These are phyloP conservation scores for Aciculoconidium aculeatum DNA, from an alignment of 805 yeast genomes.

Conservation along the genomic window DNA sequence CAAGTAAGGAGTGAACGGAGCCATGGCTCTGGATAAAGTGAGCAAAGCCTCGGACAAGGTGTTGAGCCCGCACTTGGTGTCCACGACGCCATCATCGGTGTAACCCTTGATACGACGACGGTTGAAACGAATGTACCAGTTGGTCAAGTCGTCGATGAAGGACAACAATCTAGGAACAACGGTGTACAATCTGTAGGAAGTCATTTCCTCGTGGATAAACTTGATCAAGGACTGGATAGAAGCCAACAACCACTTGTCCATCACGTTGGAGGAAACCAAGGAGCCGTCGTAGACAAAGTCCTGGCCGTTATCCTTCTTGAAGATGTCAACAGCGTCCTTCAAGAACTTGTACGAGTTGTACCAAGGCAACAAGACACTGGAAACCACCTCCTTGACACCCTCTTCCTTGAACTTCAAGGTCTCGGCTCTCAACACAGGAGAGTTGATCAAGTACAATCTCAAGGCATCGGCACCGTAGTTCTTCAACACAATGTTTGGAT, in stretches of 20 bases:
- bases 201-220: constrained; percentile 87
- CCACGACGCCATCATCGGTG: constrained; percentile 70
- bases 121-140: constrained; percentile 98
- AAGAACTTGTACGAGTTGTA: constrained; percentile 96
- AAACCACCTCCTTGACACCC: constrained; percentile 96
- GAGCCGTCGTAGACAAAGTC: constrained; percentile 69
- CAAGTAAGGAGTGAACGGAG: constrained; percentile 97
- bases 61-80: constrained; percentile 81
- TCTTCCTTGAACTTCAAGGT: constrained; percentile 95
- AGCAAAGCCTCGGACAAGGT: constrained; percentile 86
- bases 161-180: constrained; percentile 90
- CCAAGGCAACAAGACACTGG: constrained; percentile 96
- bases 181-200: constrained; percentile 82
- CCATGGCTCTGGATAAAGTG: constrained; percentile 91
- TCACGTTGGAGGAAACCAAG: constrained; percentile 71
- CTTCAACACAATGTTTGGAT: constrained; percentile 75
- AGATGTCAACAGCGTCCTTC: constrained; percentile 85
- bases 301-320: constrained; percentile 65
- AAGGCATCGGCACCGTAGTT: constrained; percentile 97
- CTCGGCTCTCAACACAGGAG: constrained; percentile 96
- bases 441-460: constrained; percentile 91
- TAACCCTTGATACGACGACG: constrained; percentile 95
- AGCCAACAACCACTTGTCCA: constrained; percentile 97
- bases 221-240: constrained; percentile 88
- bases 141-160: constrained; percentile 90